Evolutionary conservation across 345 rosid genomes (phyloP).

Genomic region (Citrus sinensis): DVS_A1.0 CM039162.1:7697501-7698000

Average conservation of each 20-base stretch:
- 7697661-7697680: conserved; percentile 24
- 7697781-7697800: conserved; percentile 21
- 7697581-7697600: background rate
- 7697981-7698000: conserved; percentile 19
- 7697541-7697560: background rate
- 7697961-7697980: conserved; percentile 16
- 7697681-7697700: conserved; percentile 34
- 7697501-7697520: conserved; percentile 14
- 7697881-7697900: conserved; percentile 37
- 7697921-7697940: conserved; percentile 21
- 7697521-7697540: conserved; percentile 12
- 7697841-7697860: conserved; percentile 12
- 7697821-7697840: conserved; percentile 12
- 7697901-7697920: conserved; percentile 30
- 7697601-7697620: background rate
- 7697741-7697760: background rate
- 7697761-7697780: conserved; percentile 25
- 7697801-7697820: conserved; percentile 22
- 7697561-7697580: background rate
- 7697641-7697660: conserved; percentile 33
- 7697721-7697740: conserved; percentile 13
- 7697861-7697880: conserved; percentile 28
- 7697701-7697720: conserved; percentile 18
- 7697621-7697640: conserved; percentile 24
- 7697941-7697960: conserved; percentile 26